Evolutionary conservation across 2,329 filamentous ascomycete species (phyloP).

Genomic region (Trichoderma gracile): DNA sequence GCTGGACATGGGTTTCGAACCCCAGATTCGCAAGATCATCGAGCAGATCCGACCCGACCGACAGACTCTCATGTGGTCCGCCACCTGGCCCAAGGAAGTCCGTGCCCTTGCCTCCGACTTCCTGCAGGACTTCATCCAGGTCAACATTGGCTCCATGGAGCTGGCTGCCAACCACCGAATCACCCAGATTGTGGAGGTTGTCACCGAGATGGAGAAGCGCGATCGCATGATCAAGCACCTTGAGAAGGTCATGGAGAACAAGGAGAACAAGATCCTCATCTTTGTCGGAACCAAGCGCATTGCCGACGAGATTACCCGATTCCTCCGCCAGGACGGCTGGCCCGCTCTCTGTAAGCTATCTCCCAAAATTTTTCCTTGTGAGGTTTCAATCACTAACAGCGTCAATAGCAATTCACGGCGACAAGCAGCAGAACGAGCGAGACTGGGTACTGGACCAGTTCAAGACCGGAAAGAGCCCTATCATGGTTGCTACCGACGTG

Average conservation of each 20-base stretch:
- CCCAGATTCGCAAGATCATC: constrained; percentile 98
- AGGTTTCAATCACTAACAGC: constrained; percentile 19
- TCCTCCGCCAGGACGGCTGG: constrained; percentile 97
- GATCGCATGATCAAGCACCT: constrained; percentile 97
- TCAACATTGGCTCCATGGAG: constrained; percentile 97
- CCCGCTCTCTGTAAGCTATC: constrained; percentile 80
- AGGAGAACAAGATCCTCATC: constrained; percentile 90
- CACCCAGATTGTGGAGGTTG: constrained; percentile 95
- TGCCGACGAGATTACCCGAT: constrained; percentile 95
- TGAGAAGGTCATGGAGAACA: constrained; percentile 97
- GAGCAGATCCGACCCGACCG: constrained; percentile 95
- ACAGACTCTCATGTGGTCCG: constrained; percentile 99
- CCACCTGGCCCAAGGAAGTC: constrained; percentile 98
- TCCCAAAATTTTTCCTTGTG: no score
- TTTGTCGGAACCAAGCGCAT: constrained; percentile 95
- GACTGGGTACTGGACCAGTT: constrained; percentile 99
- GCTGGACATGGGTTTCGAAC: constrained; percentile 99
- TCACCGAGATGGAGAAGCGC: constrained; percentile 95
- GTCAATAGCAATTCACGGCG: constrained; percentile 84
- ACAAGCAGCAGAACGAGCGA: constrained; percentile 99
- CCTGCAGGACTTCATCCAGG: constrained; percentile 94
- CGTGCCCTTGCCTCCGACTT: constrained; percentile 88
- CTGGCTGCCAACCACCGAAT: constrained; percentile 97
- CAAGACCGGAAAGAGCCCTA: constrained; percentile 98
- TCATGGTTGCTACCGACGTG: constrained; percentile 99